Conservation (phyloP, 1,284 basidiomycete species). For the Trametes pubescens region DNA sequence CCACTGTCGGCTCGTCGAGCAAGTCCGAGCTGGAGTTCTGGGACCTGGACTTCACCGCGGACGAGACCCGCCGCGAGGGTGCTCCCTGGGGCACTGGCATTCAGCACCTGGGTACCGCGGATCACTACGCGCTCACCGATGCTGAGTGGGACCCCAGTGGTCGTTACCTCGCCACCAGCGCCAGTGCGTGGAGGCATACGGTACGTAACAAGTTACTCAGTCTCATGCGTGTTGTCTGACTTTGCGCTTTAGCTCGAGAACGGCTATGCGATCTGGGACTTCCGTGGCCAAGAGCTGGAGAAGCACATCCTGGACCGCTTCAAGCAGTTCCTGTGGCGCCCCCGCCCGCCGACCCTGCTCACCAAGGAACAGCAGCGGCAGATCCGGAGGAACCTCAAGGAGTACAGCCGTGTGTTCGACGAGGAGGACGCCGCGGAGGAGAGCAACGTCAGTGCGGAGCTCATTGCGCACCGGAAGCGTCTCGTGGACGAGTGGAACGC, state of each 20-base stretch:
- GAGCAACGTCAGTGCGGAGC: conserved; percentile 92
- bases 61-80: conserved; percentile 63
- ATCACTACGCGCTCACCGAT: conserved; percentile 98
- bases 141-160: conserved; percentile 99
- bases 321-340: conserved; percentile 99
- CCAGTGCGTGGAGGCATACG: conserved; percentile 94
- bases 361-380: conserved; percentile 90
- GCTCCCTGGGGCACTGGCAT: conserved; percentile 84
- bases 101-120: conserved; percentile 87
- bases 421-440: conserved; percentile 98
- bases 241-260: conserved; percentile 83
- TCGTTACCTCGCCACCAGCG: conserved; percentile 92
- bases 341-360: conserved; percentile 89
- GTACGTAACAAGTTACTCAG: no score
- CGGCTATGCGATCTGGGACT: conserved; percentile 98
- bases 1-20: conserved; percentile 92
- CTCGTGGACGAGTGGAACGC: conserved; percentile 99
- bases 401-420: conserved; percentile 93
- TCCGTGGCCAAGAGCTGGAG: conserved; percentile 92
- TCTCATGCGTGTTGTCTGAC: no score
- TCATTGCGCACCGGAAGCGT: conserved; percentile 90
- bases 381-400: conserved; percentile 90
- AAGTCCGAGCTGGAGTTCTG: conserved; percentile 99
- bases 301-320: conserved; percentile 94
- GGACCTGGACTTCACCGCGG: conserved; percentile 96